Base-by-base conservation (phyloP, 176 grass and related monocot species). In the Coix lacrymajobi region DNA sequence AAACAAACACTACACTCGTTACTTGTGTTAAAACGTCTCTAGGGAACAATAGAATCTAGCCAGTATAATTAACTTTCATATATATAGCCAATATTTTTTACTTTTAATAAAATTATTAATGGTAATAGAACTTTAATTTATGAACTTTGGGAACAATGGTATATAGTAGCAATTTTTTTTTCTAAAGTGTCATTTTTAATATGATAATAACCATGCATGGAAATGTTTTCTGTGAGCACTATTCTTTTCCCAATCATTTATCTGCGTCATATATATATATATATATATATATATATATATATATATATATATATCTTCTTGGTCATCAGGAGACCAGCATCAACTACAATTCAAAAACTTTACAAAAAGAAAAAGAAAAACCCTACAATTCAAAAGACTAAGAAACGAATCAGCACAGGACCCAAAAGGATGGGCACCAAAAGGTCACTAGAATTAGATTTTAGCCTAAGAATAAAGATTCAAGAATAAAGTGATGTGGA, bases 401-500 rank as follows among this genome's bases (percentile, higher is more conserved):
- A 45, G 11, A 79, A 83, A 82, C 25, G 38, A 83, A 66, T 77
- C 34, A 58, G 54, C n/a, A 16, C 14, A 15, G 28, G 20, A 33
- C 25, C 20, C 43, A 75, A 88, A 83, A 61, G 80, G 66, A 75
- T 39, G 36, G 36, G 28, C 11, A 15, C 37, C 24, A 57, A 88
- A 91, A 84, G 51, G 62, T 69, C 38, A 75, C 73, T 43, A 51
- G 82, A 85, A 89, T 84, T 65, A 69, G 60, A 83, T 85, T 89
- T 93, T 89, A 85, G 72, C 65, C 85, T 30, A 56, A 84, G 91
- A 93, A 97, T 93, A 93, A 97, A 97, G 87, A 77, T 75, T 88
- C 71, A 87, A 87, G 86, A 97, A 94, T 94, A 97, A 94, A 94
- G 89, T 73, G 89, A 75, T 86, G 85, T 63, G 56, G 91, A 87